A percentile compares a stretch with the other conserved stretches of the same genome.
Conservation (phyloP, 768 basidiomycete genomes). For the Lyophyllum decastes region DNA sequence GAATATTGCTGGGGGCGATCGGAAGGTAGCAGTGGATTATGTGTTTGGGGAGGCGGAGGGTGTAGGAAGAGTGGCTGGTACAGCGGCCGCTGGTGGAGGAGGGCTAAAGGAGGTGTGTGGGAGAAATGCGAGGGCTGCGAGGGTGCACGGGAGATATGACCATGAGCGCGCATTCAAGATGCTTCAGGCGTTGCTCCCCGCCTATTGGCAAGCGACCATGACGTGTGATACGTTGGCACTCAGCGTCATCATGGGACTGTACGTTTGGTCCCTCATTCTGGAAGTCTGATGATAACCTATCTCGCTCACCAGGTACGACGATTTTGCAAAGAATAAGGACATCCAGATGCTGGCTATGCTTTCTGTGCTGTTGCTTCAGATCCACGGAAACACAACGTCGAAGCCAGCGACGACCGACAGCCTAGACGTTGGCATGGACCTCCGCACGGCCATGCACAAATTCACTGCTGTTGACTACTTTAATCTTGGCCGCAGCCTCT, state of each 20-base stretch:
- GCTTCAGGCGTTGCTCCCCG: constrained; percentile 50
- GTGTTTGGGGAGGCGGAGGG: constrained; percentile 38
- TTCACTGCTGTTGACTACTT: constrained; percentile 58
- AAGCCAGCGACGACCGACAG: constrained; percentile 4
- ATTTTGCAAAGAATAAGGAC: constrained; percentile 55
- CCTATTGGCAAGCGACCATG: constrained; percentile 11
- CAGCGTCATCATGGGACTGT: constrained; percentile 50
- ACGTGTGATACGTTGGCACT: constrained; percentile 34
- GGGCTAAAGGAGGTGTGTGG: constrained; percentile 51
- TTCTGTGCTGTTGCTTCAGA: constrained; percentile 65
- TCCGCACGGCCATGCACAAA: constrained; percentile 1
- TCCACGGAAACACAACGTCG: constrained; percentile 23
- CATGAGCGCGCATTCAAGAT: constrained; percentile 71
- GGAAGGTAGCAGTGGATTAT: constrained; percentile 65
- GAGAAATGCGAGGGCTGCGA: constrained; percentile 62
- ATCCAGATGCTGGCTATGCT: constrained; percentile 84
- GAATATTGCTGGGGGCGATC: constrained; percentile 51
- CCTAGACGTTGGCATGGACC: constrained; percentile 9
- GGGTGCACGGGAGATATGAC: constrained; percentile 57
- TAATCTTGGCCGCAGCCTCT: constrained; percentile 42
- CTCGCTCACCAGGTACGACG: constrained; percentile 33
- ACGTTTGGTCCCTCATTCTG: constrained; percentile 23
- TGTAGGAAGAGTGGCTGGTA: constrained; percentile 2
- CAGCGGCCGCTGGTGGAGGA: constrained; percentile 17
- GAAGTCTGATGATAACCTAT: constrained; percentile 7